Percentiles rank a stretch among this genome's conserved stretches.
These are phyloP conservation scores for Fusarium nurragi DNA, from an alignment of 2,329 filamentous ascomycete species.

Conservation along the genomic window DNA sequence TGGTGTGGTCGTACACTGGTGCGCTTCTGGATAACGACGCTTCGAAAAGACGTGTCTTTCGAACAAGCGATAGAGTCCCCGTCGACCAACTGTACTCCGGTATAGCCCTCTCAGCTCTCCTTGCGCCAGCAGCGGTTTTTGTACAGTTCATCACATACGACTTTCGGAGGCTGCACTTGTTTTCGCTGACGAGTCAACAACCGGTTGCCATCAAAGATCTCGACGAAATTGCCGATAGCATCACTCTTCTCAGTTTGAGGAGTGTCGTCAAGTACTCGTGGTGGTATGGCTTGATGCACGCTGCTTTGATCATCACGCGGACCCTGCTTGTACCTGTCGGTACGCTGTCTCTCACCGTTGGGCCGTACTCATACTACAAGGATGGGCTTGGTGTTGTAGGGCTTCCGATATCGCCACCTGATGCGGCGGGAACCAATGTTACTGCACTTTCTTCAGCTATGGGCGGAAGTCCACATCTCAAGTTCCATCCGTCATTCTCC, in stretches of 20 bases:
- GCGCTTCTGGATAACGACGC: slow-evolving; percentile 26
- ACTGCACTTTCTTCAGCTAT: slow-evolving; percentile 25
- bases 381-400: slow-evolving; percentile 27
- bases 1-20: slow-evolving; percentile 35
- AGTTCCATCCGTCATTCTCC: slow-evolving; percentile 17
- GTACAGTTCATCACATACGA: slow-evolving; percentile 35
- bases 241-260: slow-evolving; percentile 23
- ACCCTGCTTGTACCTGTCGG: slow-evolving; percentile 32
- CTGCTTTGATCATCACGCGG: slow-evolving; percentile 20
- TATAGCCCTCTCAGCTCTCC: slow-evolving; percentile 25
- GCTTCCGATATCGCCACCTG: slow-evolving; percentile 16
- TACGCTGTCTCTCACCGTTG: slow-evolving; percentile 29
- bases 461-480: neutral
- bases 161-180: slow-evolving; percentile 34
- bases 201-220: slow-evolving; percentile 26
- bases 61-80: slow-evolving; percentile 4
- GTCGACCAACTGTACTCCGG: slow-evolving; percentile 37
- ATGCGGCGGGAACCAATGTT: slow-evolving; percentile 7
- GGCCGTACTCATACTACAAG: slow-evolving; percentile 19
- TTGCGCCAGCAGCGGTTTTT: slow-evolving; percentile 20
- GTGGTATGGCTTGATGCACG: slow-evolving; percentile 39
- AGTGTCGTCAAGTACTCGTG: slow-evolving; percentile 34
- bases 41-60: slow-evolving; percentile 36
- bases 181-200: slow-evolving; percentile 23
- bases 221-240: slow-evolving; percentile 32